Evolutionary conservation across 495 filamentous ascomycete genomes (phyloP).

Genomic region (Xylaria longipes): DNA sequence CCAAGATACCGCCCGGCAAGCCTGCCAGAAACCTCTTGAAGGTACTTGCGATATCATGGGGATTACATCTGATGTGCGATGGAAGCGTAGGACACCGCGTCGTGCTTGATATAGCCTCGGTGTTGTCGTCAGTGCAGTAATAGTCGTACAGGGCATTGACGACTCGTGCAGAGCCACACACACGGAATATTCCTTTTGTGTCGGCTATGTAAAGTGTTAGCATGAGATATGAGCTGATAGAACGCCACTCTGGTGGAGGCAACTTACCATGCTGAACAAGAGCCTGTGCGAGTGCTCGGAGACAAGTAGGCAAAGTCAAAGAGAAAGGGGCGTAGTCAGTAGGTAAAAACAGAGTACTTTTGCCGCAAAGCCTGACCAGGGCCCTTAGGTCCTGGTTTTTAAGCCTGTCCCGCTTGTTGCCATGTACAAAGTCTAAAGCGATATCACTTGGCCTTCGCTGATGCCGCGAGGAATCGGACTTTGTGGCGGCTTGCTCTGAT

Average conservation of each 20-base stretch:
- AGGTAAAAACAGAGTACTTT: conserved; percentile 71
- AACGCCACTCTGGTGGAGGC: background rate
- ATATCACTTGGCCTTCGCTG: conserved; percentile 59
- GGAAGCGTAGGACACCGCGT: conserved; percentile 62
- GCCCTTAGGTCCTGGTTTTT: conserved; percentile 67
- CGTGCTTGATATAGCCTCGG: conserved; percentile 55
- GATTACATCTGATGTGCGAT: conserved; percentile 56
- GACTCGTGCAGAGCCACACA: conserved; percentile 61
- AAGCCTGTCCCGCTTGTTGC: conserved; percentile 59
- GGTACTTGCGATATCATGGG: conserved; percentile 75
- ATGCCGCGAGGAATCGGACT: conserved; percentile 37
- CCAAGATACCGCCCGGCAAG: conserved; percentile 76
- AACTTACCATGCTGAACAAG: conserved; percentile 69
- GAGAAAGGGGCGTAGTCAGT: conserved; percentile 67
- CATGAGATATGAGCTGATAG: background rate
- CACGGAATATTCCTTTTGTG: conserved; percentile 68
- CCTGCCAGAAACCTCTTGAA: conserved; percentile 75
- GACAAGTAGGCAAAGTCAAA: conserved; percentile 73
- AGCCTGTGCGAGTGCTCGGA: conserved; percentile 73
- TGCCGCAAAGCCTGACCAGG: conserved; percentile 75
- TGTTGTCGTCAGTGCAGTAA: conserved; percentile 62
- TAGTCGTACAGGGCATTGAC: conserved; percentile 67
- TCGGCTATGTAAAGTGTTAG: conserved; percentile 42
- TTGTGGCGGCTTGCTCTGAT: conserved; percentile 24
- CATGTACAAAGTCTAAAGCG: conserved; percentile 54